Evolutionary conservation across 1,139 yeast genomes (phyloP).

Genomic region (Yamadazyma sp.): DNA sequence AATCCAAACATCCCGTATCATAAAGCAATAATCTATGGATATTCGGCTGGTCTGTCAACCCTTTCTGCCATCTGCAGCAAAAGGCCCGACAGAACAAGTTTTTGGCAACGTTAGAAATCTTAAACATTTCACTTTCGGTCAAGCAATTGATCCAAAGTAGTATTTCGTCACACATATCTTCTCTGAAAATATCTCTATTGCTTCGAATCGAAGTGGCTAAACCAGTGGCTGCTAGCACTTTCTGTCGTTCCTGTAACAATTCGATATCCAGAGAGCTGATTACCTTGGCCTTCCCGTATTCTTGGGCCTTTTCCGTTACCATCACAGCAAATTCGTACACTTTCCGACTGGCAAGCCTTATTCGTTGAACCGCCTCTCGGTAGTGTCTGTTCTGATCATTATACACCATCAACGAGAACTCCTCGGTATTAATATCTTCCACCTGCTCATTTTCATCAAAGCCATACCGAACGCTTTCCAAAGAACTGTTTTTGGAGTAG

Average conservation of each 20-base stretch:
- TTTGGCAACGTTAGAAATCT: conserved; percentile 47
- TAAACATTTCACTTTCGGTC: conserved; percentile 54
- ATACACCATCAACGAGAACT: conserved; percentile 62
- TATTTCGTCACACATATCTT: conserved; percentile 78
- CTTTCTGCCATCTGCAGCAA: conserved; percentile 55
- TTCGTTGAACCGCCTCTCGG: conserved; percentile 69
- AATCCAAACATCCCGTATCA: conserved; percentile 33
- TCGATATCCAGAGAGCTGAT: conserved; percentile 53
- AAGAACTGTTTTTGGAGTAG: conserved; percentile 27
- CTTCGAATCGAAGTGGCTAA: conserved; percentile 67
- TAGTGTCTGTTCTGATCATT: conserved; percentile 80
- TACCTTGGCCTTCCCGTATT: conserved; percentile 69
- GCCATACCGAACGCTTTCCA: conserved; percentile 35
- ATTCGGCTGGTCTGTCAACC: conserved; percentile 25
- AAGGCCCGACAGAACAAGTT: conserved; percentile 57
- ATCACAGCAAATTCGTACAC: conserved; percentile 68
- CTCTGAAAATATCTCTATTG: conserved; percentile 70
- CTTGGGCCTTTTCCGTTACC: conserved; percentile 67
- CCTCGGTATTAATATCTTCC: conserved; percentile 46
- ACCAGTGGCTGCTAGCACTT: conserved; percentile 56
- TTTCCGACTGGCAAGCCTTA: conserved; percentile 64
- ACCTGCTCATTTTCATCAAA: conserved; percentile 16
- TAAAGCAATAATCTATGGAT: conserved; percentile 19
- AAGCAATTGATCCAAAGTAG: conserved; percentile 64
- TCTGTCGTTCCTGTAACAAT: conserved; percentile 54